Percentiles rank a stretch among this genome's conserved stretches.
Conservation (phyloP, 2,329 filamentous ascomycete species). For the Clathrospora elynae region DNA sequence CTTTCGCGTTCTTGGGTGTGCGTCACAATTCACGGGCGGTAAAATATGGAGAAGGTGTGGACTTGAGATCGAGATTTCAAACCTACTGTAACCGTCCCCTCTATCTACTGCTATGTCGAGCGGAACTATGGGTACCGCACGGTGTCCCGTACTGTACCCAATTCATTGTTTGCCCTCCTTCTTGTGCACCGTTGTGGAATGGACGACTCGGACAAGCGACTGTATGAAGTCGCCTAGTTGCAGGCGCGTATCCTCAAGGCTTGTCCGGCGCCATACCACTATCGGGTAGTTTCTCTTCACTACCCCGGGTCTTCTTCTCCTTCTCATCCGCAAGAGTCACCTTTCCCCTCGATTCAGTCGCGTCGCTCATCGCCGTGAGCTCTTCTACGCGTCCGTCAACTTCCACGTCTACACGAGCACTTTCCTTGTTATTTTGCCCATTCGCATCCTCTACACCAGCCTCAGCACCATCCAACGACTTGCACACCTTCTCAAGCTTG, state of each 20-base stretch:
- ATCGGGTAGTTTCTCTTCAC: not conserved
- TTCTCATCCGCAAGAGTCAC: not conserved
- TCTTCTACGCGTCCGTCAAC: not conserved
- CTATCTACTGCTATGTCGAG: too few species aligned
- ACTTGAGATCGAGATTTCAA: too few species aligned
- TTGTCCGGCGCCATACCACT: slow-evolving; percentile 2
- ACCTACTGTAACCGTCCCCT: too few species aligned
- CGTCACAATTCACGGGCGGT: too few species aligned
- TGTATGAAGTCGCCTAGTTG: too few species aligned
- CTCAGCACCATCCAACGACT: not conserved
- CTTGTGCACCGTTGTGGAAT: too few species aligned
- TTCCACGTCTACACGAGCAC: not conserved
- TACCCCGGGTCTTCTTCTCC: slow-evolving; percentile 1
- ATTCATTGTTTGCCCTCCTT: too few species aligned
- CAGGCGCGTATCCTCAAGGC: slow-evolving; percentile 5
- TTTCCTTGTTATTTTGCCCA: not conserved
- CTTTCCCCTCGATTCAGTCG: not conserved
- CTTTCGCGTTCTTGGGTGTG: too few species aligned
- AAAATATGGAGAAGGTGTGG: too few species aligned
- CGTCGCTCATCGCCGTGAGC: not conserved
- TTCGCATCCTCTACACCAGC: not conserved
- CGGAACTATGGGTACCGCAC: too few species aligned
- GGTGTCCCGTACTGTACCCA: too few species aligned
- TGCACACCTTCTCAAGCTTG: slow-evolving; percentile 13
- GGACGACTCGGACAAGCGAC: too few species aligned